Conservation (phyloP, 306 rosid genomes). For the Fragaria vesca region DNA sequence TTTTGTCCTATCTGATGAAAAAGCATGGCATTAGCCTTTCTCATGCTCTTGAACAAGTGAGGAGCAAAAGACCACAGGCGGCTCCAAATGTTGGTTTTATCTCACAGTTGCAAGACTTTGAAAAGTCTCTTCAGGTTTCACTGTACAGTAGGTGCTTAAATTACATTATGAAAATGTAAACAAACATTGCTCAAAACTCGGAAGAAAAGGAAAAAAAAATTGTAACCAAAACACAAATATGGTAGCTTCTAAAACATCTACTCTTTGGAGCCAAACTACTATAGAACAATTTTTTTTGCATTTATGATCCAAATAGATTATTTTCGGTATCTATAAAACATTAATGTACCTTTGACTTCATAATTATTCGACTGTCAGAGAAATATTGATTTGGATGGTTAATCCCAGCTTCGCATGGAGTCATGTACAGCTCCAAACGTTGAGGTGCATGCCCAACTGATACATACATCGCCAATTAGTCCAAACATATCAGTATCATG, state of each 20-base stretch:
- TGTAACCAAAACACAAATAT: neutral
- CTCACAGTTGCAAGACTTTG: conserved; percentile 57
- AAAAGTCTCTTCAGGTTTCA: conserved; percentile 59
- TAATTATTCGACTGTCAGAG: conserved; percentile 69
- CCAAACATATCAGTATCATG: conserved; percentile 24
- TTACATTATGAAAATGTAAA: neutral
- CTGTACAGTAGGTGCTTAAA: neutral
- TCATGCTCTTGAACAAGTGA: no score
- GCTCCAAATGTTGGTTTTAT: conserved; percentile 74
- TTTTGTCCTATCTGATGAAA: conserved; percentile 83
- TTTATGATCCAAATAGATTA: no score
- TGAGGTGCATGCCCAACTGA: conserved; percentile 93
- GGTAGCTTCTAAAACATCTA: neutral
- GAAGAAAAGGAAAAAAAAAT: no score
- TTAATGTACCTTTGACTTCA: conserved; percentile 53
- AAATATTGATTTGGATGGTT: conserved; percentile 98
- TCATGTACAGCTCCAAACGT: conserved; percentile 84
- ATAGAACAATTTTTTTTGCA: no score
- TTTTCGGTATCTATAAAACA: neutral
- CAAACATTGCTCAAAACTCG: neutral
- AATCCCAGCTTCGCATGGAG: conserved; percentile 83
- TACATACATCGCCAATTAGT: conserved; percentile 11
- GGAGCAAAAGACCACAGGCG: no score
- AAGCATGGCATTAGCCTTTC: conserved; percentile 27
- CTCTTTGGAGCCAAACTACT: neutral